Base-by-base conservation (phyloP, 441 rosid genomes). In the Populus tomentosa region DNA sequence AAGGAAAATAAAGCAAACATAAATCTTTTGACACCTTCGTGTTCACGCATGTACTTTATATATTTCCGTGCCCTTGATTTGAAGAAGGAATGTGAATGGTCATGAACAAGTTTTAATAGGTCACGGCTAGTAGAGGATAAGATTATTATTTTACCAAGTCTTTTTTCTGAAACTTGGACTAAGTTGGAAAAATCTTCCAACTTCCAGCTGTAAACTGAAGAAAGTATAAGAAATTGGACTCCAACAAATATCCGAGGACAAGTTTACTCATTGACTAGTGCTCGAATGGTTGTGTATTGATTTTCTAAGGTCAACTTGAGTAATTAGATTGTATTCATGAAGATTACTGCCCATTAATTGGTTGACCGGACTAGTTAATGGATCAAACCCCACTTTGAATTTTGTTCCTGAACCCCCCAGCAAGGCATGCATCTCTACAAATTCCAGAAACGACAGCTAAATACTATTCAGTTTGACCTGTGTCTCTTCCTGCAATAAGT, bases 311-410 rank as follows among this genome's bases (percentile, higher is more conserved):
- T 32, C 72, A 28, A 53, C 33, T 6, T 21, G 14, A 46, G 6
- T 26, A 21, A 35, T 2, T 38, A n/a, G 30, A 4, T 35, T 10
- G 14, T 24, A 26, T 40, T 40, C 46, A 53, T 53, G n/a, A 53
- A 23, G 33, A 28, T 65, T 10, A 11, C 35, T 21, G 56, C 1
- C 2, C 7, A 18, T 53, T 53, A 53, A 53, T 18, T 14, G 14
- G 7, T 61, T 68, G 69, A 79, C 69, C 24, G 18, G 20, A 38
- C 8, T 67, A 16, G 14, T 42, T 24, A 74, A 8, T 23, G 2
- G 66, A 24, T 75, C 72, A 71, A 71, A 80, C 46, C 82, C 70
- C 40, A n/a, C 10, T 75, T 76, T 67, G 79, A 76, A 72, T 59
- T 80, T 76, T 28, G 26, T 30, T 53, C n/a, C 26, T 63, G 71